These are phyloP conservation scores for Klebsormidium nitens DNA, from an alignment of 139 green algal species.

Conservation along the genomic window DNA sequence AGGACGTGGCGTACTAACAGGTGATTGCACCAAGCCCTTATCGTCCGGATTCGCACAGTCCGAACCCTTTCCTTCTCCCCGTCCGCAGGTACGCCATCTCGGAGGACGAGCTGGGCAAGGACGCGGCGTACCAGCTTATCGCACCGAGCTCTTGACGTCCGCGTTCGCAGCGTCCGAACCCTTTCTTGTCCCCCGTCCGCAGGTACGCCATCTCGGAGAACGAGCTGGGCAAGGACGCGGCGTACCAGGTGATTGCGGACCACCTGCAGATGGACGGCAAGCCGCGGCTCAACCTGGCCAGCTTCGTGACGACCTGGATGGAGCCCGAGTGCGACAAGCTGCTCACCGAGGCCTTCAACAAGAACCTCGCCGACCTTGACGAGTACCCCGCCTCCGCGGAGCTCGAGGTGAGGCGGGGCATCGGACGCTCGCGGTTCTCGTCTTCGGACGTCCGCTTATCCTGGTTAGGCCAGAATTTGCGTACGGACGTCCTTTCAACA, in stretches of 20 bases:
- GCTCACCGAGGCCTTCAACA: constrained; percentile 23
- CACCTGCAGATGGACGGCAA: constrained; percentile 44
- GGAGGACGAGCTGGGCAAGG: too few relatives aligned
- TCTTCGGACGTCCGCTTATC: too few relatives aligned
- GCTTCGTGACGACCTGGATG: constrained; percentile 48
- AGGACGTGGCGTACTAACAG: too few relatives aligned
- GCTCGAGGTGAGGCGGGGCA: constrained; percentile 17
- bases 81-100: too few relatives aligned
- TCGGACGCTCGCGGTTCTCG: neutral
- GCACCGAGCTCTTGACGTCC: too few relatives aligned
- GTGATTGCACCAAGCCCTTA: too few relatives aligned
- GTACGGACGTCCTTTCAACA: neutral
- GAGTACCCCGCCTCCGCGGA: constrained; percentile 28
- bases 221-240: constrained; percentile 34
- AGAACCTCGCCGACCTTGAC: constrained; percentile 26
- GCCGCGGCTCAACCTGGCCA: constrained; percentile 43
- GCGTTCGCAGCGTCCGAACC: too few relatives aligned
- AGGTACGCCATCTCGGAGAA: constrained; percentile 18
- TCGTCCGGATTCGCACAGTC: too few relatives aligned
- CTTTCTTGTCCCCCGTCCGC: too few relatives aligned
- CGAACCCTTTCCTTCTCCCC: too few relatives aligned
- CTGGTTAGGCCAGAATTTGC: too few relatives aligned
- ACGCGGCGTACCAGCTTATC: too few relatives aligned
- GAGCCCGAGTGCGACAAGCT: constrained; percentile 39
- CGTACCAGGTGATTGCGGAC: constrained; percentile 40